These are phyloP conservation scores for Brasenia schreberi DNA, from an alignment of 164 flowering plant genomes.

Conservation along the genomic window DNA sequence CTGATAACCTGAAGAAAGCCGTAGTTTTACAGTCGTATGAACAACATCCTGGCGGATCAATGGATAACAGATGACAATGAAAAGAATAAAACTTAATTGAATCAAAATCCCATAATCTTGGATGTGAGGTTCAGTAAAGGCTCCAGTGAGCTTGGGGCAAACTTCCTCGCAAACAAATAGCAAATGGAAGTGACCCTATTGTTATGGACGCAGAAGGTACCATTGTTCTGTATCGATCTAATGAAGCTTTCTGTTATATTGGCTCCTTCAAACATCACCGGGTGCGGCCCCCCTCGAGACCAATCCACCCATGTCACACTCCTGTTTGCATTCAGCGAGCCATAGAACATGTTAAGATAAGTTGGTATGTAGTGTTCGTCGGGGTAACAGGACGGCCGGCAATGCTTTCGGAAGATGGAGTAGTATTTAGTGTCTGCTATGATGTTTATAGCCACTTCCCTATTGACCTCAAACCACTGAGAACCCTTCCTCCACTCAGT, in stretches of 20 bases:
- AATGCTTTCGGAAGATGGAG: constrained; percentile 45
- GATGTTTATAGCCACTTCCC: constrained; percentile 38
- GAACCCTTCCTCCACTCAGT: constrained; percentile 89
- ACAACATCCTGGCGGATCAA: not conserved
- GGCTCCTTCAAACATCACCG: constrained; percentile 31
- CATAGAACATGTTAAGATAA: constrained; percentile 50
- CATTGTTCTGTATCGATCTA: constrained; percentile 39
- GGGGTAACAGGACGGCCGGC: constrained; percentile 79
- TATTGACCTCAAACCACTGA: constrained; percentile 78
- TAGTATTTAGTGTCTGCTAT: constrained; percentile 70
- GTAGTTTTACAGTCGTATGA: not conserved
- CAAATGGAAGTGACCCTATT: constrained; percentile 19
- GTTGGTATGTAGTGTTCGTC: constrained; percentile 88
- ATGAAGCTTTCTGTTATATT: constrained; percentile 53
- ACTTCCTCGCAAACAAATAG: constrained; percentile 32
- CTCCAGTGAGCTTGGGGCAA: constrained; percentile 22
- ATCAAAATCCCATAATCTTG: constrained; percentile 21
- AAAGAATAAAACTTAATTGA: not conserved
- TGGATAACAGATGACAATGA: not conserved
- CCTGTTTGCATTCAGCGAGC: constrained; percentile 43
- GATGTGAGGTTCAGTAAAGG: constrained; percentile 27
- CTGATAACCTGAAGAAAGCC: not conserved
- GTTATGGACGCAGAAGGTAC: constrained; percentile 50
- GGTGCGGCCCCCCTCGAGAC: constrained; percentile 75
- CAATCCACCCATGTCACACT: constrained; percentile 85